Percentiles rank a stretch among this genome's conserved stretches.
These are phyloP conservation scores for Gamsiella multidivaricata DNA, from an alignment of 192 early-diverging fungal species.

Conservation along the genomic window DNA sequence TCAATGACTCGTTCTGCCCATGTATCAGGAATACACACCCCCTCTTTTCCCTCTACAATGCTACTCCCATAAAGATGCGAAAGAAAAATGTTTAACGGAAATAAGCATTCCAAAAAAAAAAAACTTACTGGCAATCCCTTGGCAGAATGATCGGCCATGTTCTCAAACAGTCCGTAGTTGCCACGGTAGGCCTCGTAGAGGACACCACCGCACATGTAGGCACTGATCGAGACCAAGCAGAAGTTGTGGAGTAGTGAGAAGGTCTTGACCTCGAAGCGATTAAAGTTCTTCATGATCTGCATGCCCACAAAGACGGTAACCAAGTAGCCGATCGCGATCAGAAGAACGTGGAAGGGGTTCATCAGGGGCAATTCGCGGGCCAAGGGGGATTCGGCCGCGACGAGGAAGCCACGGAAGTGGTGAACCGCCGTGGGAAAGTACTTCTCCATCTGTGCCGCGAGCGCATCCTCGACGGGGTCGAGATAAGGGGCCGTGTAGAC, in stretches of 20 bases:
- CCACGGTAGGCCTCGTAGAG: constrained; percentile 58
- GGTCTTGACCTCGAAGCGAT: constrained; percentile 59
- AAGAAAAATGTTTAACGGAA: not conserved
- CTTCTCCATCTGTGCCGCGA: constrained; percentile 34
- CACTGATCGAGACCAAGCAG: constrained; percentile 61
- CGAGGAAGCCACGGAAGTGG: constrained; percentile 36
- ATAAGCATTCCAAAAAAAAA: constrained; percentile 2
- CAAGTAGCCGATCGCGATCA: constrained; percentile 63
- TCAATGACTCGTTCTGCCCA: no score
- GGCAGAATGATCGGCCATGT: constrained; percentile 59
- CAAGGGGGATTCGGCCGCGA: constrained; percentile 47
- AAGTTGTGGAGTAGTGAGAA: constrained; percentile 68
- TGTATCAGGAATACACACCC: no score
- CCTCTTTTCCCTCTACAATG: not conserved
- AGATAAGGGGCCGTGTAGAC: constrained; percentile 47
- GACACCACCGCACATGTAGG: constrained; percentile 66
- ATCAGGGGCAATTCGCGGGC: constrained; percentile 63
- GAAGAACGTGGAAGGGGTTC: constrained; percentile 70
- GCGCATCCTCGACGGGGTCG: constrained; percentile 42
- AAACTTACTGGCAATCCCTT: constrained; percentile 58
- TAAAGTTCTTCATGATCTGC: constrained; percentile 60
- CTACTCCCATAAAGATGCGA: no score
- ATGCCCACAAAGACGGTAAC: constrained; percentile 60
- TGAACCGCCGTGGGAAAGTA: constrained; percentile 34
- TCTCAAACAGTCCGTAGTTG: constrained; percentile 64